phyloP scores from a whole-genome alignment of 1,139 yeast species.

The Suhomyces anneliseae region DNA sequence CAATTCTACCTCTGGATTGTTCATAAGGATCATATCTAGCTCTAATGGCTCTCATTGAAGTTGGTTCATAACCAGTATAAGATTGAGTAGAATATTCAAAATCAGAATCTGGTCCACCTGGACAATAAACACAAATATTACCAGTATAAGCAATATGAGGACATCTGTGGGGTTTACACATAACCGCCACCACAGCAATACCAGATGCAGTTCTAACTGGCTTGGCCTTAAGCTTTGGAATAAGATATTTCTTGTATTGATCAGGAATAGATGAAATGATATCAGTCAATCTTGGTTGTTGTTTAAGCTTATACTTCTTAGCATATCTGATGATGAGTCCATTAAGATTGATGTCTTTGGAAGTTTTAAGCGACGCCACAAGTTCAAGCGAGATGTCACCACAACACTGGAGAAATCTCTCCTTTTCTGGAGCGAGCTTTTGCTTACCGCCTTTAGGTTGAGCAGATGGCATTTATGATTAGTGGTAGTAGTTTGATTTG shows the following conservation, averaged over 20 bases:
- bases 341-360: constrained; percentile 84
- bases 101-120: constrained; percentile 99
- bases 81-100: constrained; percentile 98
- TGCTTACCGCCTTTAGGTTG: constrained; percentile 39
- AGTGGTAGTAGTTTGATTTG: not conserved
- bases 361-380: constrained; percentile 70
- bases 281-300: constrained; percentile 93
- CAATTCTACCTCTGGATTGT: constrained; percentile 97
- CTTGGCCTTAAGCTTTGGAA: constrained; percentile 93
- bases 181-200: constrained; percentile 97
- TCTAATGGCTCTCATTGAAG: constrained; percentile 97
- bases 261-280: constrained; percentile 95
- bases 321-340: constrained; percentile 85
- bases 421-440: constrained; percentile 81
- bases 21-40: constrained; percentile 98
- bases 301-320: constrained; percentile 85
- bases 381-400: constrained; percentile 89
- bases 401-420: constrained; percentile 88
- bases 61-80: constrained; percentile 97
- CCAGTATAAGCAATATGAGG: constrained; percentile 99
- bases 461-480: constrained; percentile 32
- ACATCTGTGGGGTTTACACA: constrained; percentile 99
- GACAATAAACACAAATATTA: constrained; percentile 97
- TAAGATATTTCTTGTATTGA: constrained; percentile 84
- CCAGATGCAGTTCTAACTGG: constrained; percentile 99